A percentile compares a stretch with the other conserved stretches of the same genome.
These are phyloP conservation scores for Sordaria brevicollis DNA, from an alignment of 495 filamentous ascomycete genomes.

Conservation along the genomic window DNA sequence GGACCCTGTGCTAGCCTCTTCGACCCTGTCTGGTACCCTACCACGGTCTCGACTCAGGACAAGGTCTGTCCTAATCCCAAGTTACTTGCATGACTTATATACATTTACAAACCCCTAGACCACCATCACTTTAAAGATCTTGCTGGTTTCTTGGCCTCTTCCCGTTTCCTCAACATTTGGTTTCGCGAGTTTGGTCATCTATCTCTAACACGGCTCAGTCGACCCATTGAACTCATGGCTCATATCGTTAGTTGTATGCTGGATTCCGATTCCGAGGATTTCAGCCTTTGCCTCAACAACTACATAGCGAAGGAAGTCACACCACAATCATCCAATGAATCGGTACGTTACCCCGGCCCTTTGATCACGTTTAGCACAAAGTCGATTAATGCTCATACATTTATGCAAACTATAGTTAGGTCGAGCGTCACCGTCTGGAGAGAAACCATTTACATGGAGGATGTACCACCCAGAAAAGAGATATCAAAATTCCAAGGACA, in stretches of 20 bases:
- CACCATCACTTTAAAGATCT: conserved; percentile 13
- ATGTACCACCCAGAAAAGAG: conserved; percentile 43
- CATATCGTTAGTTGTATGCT: conserved; percentile 40
- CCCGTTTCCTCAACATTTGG: conserved; percentile 3
- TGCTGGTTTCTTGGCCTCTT: conserved; percentile 14
- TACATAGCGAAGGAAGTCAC: conserved; percentile 38
- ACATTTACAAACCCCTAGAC: conserved; percentile 16
- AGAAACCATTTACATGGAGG: conserved; percentile 40
- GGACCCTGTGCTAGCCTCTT: neutral
- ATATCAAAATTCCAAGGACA: conserved; percentile 42
- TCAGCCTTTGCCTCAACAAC: conserved; percentile 26
- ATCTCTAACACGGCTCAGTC: conserved; percentile 22
- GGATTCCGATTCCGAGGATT: conserved; percentile 25
- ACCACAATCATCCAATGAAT: conserved; percentile 32
- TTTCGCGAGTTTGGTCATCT: conserved; percentile 18
- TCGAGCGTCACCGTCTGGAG: conserved; percentile 25
- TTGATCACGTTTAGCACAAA: conserved; percentile 2
- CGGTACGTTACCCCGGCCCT: conserved; percentile 26
- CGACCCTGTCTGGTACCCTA: neutral
- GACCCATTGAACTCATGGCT: conserved; percentile 28
- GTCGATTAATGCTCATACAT: conserved; percentile 19
- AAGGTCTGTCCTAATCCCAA: conserved; percentile 8
- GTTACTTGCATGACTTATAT: conserved; percentile 19
- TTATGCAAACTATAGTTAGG: conserved; percentile 15
- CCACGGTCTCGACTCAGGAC: conserved; percentile 9